These are phyloP conservation scores for Penstemon davidsonii DNA, from an alignment of 257 asterid genomes.

Conservation along the genomic window DNA sequence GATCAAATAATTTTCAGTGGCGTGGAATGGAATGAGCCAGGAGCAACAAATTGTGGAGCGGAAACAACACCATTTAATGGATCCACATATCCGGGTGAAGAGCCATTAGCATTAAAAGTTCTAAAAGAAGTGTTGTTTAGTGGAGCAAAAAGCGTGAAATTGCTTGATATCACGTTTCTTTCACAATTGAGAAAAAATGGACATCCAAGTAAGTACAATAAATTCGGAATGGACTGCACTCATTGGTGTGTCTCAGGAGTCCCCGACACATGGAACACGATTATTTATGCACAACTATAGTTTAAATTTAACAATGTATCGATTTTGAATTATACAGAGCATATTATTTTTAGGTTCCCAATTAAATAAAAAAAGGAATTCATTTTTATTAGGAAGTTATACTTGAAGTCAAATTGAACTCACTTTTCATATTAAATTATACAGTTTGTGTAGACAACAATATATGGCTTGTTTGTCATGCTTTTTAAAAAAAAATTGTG, in stretches of 20 bases:
- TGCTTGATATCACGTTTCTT: slow-evolving; percentile 51
- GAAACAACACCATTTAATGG: slow-evolving; percentile 16
- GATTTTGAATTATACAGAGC: no score
- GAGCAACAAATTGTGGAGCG: not conserved
- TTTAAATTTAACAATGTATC: not conserved
- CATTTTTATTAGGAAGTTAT: no score
- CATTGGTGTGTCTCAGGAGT: slow-evolving; percentile 72
- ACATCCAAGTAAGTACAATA: slow-evolving; percentile 46
- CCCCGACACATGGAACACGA: slow-evolving; percentile 59
- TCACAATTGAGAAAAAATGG: slow-evolving; percentile 63
- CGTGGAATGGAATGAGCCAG: slow-evolving; percentile 9
- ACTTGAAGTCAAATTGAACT: no score
- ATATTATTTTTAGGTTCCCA: no score
- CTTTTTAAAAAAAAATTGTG: no score
- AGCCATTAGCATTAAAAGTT: not conserved
- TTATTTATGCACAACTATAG: slow-evolving; percentile 37
- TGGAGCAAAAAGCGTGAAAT: slow-evolving; percentile 21
- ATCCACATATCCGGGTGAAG: not conserved
- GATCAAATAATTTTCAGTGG: not conserved
- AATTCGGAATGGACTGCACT: slow-evolving; percentile 48
- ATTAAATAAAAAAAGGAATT: no score
- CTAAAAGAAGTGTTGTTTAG: slow-evolving; percentile 1
- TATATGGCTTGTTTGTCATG: no score
- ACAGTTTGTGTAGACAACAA: no score
- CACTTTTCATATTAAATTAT: no score